Evolutionary conservation across 1,284 basidiomycete species (phyloP), one percentile per base, ranked within the genome.

Genomic region (Tilletia horrida): DNA sequence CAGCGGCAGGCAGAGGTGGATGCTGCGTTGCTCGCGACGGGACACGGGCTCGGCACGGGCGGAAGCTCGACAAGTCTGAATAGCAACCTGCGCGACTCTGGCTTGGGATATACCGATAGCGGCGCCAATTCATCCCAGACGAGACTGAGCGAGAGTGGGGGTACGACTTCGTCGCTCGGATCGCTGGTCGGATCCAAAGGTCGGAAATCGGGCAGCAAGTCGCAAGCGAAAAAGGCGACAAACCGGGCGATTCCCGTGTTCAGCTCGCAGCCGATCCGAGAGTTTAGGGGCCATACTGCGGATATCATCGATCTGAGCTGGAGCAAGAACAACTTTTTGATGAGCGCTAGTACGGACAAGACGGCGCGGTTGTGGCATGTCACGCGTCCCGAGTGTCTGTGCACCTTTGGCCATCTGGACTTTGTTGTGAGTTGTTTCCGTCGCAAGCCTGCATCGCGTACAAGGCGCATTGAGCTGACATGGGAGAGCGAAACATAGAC

Each of bases 311-410:
- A 82, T 65, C 66, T 84, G 14, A 77, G 76, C 21, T 84, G 83
- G 83, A 81, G 79, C 70, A 84, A 83, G 74, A 82, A 82, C 73
- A 80, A 81, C 69, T 84, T 84, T 66, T 72, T 84, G 9, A 73
- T 83, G 18, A 77, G 76, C 8, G 77, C 78, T n/a, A 76, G 76
- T 55, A 83, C 81, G 78, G 83, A 84, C 71, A 82, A 82, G 76
- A 83, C 82, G 0, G 83, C 81, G 0, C 69, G 80, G 44, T 71
- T 84, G 14, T 84, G 82, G 82, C 83, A 84, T 69, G 71, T 82
- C 3, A 75, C 78, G 18, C 69, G 79, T 8, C 63, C 63, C 16
- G 79, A 80, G 27, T 83, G 81, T 65, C 70, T 84, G 3, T 80
- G 82, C 65, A 77, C 80, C 0, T 84, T 83, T 67, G 71, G 77